Evolutionary conservation across 2,329 filamentous ascomycete species (phyloP).

Genomic region (Verticillium nubilum): DNA sequence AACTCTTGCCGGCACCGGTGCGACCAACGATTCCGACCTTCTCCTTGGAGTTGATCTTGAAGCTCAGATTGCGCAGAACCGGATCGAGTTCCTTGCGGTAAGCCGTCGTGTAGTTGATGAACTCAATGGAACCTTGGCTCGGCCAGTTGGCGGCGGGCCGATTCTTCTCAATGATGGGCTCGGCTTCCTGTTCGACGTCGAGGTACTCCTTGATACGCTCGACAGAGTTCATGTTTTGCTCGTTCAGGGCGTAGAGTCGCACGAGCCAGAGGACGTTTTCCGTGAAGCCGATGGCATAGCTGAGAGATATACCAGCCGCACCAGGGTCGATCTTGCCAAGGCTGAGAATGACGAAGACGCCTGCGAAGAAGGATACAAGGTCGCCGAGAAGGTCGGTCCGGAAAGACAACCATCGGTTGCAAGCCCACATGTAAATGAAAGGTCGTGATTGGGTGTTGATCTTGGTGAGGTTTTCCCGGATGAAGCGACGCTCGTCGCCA

Average conservation of each 20-base stretch:
- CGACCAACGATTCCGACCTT: slow-evolving; percentile 96
- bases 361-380: slow-evolving; percentile 87
- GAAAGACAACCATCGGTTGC: slow-evolving; percentile 94
- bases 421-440: slow-evolving; percentile 94
- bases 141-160: slow-evolving; percentile 81
- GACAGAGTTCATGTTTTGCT: slow-evolving; percentile 99
- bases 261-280: slow-evolving; percentile 98
- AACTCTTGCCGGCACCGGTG: slow-evolving; percentile 95
- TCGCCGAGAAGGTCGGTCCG: slow-evolving; percentile 88
- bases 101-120: slow-evolving; percentile 81
- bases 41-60: slow-evolving; percentile 79
- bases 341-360: slow-evolving; percentile 81
- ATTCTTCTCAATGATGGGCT: slow-evolving; percentile 69
- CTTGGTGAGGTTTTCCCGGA: slow-evolving; percentile 80
- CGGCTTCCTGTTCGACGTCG: slow-evolving; percentile 90
- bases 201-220: slow-evolving; percentile 97
- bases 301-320: slow-evolving; percentile 87
- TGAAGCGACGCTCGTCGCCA: slow-evolving; percentile 87
- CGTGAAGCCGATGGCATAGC: slow-evolving; percentile 93
- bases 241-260: slow-evolving; percentile 86
- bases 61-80: slow-evolving; percentile 76
- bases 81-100: slow-evolving; percentile 85
- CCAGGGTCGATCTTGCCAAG: slow-evolving; percentile 82
- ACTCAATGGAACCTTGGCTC: slow-evolving; percentile 77
- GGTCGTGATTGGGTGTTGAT: slow-evolving; percentile 90